Base-by-base conservation (phyloP, 2,329 filamentous ascomycete species). In the Colletotrichum trifolii region DNA sequence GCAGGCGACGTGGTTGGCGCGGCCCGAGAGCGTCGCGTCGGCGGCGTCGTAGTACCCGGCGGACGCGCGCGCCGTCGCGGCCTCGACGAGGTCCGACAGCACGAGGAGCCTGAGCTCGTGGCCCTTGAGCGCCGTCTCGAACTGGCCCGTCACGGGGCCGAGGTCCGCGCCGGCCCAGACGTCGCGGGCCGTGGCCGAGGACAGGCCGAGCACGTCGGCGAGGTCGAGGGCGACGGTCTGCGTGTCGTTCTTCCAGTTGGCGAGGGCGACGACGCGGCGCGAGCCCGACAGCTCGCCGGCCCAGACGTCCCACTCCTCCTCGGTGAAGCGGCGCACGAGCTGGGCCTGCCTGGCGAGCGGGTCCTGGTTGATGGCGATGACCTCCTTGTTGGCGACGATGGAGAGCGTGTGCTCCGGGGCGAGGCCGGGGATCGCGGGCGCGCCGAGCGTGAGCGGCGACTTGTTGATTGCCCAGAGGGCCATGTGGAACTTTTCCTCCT, bases 341-440 rank as follows among this genome's bases (percentile, higher is more conserved):
- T 77, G 77, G 0, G 85, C 84, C 48, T 85, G 83, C 57, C 81
- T 74, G 0, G 79, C 84, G 0, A 88, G 72, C 0, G 80, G 64
- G 69, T 89, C 87, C 68, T 89, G 86, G 68, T 88, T 88, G 70
- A 86, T 83, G 0, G 81, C 81, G 33, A 89, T 83, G 25, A 86
- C 80, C 59, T 86, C 85, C 34, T 79, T 75, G 72, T 88, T 87
- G 1, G 75, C 76, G 50, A 85, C 71, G 13, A 84, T 74, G 6
- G 73, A 73, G 12, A 85, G 69, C 0, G 83, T 84, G 1, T 73
- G 71, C 0, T 72, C 60, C 1, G 77, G 75, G 0, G 82, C 80
- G 3, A 79, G 60, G 0, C 71, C 70, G 10, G 75, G 71, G 34
- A 80, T 77, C 52, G 83, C 72, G 0, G 77, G 79, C 1, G 77